Evolutionary conservation across 2,329 filamentous ascomycete genomes (phyloP).

Genomic region (Mycosphaerella sp.): DNA sequence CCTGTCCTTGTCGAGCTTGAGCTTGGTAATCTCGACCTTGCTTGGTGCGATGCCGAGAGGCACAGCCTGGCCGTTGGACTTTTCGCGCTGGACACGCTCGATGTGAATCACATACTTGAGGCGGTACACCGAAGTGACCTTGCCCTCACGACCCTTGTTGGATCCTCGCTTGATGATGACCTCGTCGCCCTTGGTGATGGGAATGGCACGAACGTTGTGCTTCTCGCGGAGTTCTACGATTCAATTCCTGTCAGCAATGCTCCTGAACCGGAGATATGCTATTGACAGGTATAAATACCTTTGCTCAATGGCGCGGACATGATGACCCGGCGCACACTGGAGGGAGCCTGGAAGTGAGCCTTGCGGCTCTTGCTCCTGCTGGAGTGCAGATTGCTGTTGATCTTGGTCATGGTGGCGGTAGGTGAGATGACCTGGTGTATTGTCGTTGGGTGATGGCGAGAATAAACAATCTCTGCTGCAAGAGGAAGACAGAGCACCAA

Average conservation of each 20-base stretch:
- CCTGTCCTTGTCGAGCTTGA: conserved; percentile 96
- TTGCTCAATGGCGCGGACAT: conserved; percentile 95
- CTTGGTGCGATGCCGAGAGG: conserved; percentile 91
- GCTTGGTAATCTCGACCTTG: conserved; percentile 97
- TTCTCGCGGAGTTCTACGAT: conserved; percentile 76
- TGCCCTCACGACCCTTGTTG: conserved; percentile 98
- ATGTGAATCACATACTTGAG: conserved; percentile 97
- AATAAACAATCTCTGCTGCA: conserved; percentile 4
- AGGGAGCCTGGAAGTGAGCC: conserved; percentile 94
- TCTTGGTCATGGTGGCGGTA: conserved; percentile 61
- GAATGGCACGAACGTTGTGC: conserved; percentile 97
- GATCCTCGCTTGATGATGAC: conserved; percentile 84
- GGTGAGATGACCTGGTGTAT: conserved; percentile 15
- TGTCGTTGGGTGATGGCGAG: conserved; percentile 11
- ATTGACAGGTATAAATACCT: conserved; percentile 39
- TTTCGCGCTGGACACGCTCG: conserved; percentile 94
- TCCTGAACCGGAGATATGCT: conserved; percentile 12
- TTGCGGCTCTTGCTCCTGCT: conserved; percentile 98
- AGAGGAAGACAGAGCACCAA: conserved; percentile 1
- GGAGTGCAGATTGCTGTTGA: conserved; percentile 61
- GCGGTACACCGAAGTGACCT: conserved; percentile 95
- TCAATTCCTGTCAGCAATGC: conserved; percentile 21
- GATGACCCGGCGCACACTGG: conserved; percentile 87
- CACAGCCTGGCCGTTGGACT: conserved; percentile 93
- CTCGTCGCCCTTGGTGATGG: conserved; percentile 82